A percentile compares a stretch with the other conserved stretches of the same genome.
phyloP scores from a whole-genome alignment of 345 rosid genomes.

The Populus nigra region DNA sequence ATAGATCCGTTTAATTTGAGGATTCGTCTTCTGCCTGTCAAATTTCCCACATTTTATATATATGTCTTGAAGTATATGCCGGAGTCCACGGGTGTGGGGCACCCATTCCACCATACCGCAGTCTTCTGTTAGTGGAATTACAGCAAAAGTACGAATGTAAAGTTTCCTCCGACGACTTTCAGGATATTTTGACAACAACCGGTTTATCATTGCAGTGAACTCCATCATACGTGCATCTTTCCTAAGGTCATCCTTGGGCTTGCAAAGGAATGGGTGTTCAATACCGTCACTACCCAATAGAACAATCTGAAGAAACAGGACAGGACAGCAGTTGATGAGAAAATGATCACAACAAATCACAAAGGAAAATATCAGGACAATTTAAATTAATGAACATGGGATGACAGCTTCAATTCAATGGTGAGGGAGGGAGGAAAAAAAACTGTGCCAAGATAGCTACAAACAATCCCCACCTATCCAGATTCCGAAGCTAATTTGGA shows the following conservation, averaged over 20 bases:
- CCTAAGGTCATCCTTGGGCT: conserved; percentile 95
- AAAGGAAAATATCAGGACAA: not conserved
- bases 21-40: conserved; percentile 91
- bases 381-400: not conserved
- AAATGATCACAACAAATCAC: not conserved
- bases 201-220: conserved; percentile 95
- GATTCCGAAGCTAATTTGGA: not conserved
- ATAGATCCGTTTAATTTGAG: conserved; percentile 79
- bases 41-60: conserved; percentile 74
- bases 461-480: not conserved
- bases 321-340: conserved; percentile 4
- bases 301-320: conserved; percentile 55
- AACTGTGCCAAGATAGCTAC: not conserved
- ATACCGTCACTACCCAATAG: conserved; percentile 90
- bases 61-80: conserved; percentile 88
- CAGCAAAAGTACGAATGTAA: conserved; percentile 91
- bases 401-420: not conserved
- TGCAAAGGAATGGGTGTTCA: conserved; percentile 94
- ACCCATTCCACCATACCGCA: conserved; percentile 99
- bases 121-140: conserved; percentile 93
- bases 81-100: conserved; percentile 89
- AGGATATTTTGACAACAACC: conserved; percentile 80
- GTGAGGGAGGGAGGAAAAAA: not conserved
- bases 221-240: conserved; percentile 99
- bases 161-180: conserved; percentile 94